Evolutionary conservation across 345 rosid species (phyloP), one percentile per base, ranked within the genome.

Genomic region (Populus alba): DNA sequence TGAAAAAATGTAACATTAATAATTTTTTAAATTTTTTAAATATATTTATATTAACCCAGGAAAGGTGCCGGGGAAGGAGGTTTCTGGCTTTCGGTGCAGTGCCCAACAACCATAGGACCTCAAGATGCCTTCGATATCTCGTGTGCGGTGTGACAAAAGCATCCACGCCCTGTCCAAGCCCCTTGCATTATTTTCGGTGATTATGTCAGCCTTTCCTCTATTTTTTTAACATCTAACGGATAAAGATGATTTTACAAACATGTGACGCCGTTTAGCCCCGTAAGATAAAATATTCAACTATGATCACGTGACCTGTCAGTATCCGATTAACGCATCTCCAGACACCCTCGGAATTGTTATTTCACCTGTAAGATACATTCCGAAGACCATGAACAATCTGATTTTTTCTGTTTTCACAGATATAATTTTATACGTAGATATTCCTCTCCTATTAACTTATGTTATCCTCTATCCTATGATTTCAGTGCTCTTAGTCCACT

Each of bases 301-400:
- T 5, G 49, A 20, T 69, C 74, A 77, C 78, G 71, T 66, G 78
- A 49, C 65, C 23, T 47, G 72, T 66, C 78, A 47, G 65, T n/a
- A 15, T 15, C 23, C 45, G 4, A 18, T 49, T 15, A 66, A n/a
- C 9, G 8, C n/a, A 27, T 10, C 25, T 47, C 6, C 29, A n/a
- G 10, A 20, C 17, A 7, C 53, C 6, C 25, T 59, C 25, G 4
- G 37, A n/a, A 27, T 45, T 17, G 20, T 57, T 22, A 7, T 9
- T 59, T 41, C 39, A 57, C 75, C 10, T 71, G 75, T 13, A 33
- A 33, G 37, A 29, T 20, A 33, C 75, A 53, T 41, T 9, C 38
- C 17, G 38, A 7, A 13, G 16, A 29, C 7, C 3, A 63, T 25
- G 68, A 29, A 63, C 17, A 9, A 3, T 23, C 68, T 63, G 68